These are phyloP conservation scores for Craterostigma plantagineum DNA, from an alignment of 257 asterid genomes.

Conservation along the genomic window DNA sequence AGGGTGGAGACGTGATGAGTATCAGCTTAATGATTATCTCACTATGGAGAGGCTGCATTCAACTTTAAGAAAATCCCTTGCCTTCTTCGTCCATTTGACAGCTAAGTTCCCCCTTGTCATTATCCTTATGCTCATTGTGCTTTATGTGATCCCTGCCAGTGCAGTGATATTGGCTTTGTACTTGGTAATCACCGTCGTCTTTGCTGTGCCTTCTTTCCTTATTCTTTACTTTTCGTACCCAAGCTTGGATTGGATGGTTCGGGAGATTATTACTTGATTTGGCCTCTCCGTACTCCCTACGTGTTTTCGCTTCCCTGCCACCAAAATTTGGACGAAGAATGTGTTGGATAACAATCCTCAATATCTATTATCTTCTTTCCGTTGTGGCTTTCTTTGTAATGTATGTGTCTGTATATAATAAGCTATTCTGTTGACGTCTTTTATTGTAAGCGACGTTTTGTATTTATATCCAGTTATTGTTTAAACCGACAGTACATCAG, in stretches of 20 bases:
- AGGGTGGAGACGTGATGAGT: slow-evolving; percentile 20
- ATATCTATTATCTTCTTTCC: too few relatives aligned
- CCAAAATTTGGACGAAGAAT: too few relatives aligned
- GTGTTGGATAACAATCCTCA: too few relatives aligned
- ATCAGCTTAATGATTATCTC: slow-evolving; percentile 13
- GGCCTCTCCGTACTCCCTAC: neutral
- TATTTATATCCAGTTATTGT: too few relatives aligned
- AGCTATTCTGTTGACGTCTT: too few relatives aligned
- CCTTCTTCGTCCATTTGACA: slow-evolving; percentile 61
- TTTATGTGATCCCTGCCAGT: slow-evolving; percentile 78
- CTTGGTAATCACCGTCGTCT: slow-evolving; percentile 50
- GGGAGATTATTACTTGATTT: slow-evolving; percentile 65
- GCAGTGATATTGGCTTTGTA: slow-evolving; percentile 76
- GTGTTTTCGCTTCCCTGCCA: too few relatives aligned
- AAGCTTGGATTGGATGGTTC: slow-evolving; percentile 82
- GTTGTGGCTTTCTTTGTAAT: too few relatives aligned
- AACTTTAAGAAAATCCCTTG: slow-evolving; percentile 36
- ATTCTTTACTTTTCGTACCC: slow-evolving; percentile 88
- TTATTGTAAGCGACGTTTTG: too few relatives aligned
- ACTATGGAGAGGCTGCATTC: slow-evolving; percentile 43
- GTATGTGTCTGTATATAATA: too few relatives aligned
- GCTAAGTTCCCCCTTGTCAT: slow-evolving; percentile 78
- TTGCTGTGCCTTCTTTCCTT: slow-evolving; percentile 75
- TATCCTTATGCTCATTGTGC: slow-evolving; percentile 49
- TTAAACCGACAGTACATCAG: too few relatives aligned